Base-by-base conservation (phyloP, 2,329 filamentous ascomycete genomes). In the Didymellaceae sp. region DNA sequence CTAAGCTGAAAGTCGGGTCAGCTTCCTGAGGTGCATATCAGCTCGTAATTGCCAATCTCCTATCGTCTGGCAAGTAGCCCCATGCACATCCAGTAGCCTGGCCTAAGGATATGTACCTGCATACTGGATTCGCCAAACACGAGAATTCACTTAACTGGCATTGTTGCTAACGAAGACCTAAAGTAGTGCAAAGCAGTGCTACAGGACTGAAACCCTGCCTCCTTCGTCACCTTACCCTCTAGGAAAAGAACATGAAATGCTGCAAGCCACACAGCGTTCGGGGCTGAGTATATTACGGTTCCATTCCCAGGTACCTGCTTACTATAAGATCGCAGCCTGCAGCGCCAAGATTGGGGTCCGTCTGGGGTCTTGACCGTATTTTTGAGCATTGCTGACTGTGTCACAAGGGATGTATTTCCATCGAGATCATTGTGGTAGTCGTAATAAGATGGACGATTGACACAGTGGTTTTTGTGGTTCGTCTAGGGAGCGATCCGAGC, bases 1-100 rank as follows among this genome's bases (percentile, higher is more conserved):
- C 16, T 14, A 32, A 41, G 47, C 47, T 51, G 47, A 51, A 31
- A 24, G 22, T 40, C 41, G 41, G 41, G 34, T 50, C 47, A 50
- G 40, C 41, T 24, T 45, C 24, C 16, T n/a, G 6, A 28, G 13
- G 24, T 44, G 24, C 42, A 51, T 31, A 30, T 45, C 48, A 45
- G 42, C 41, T 24, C 35, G 16, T 9, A 35, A 30, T 45, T 11
- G n/a, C 17, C 16, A 18, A 20, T 17, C n/a, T 13, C 9, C n/a
- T 35, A 32, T 34, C 24, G 22, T 9, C 31, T 20, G 18, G 14
- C 16, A 8, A 22, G 20, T 13, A 22, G 35, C 41, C 26, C 20
- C 38, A 38, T 16, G 14, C 18, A 11, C 3, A 14, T 43, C 11
- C 1, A 13, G 32, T 13, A 33, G 16, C 18, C n/a, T 10, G 16